These are phyloP conservation scores for Cladosporium colombiae DNA, from an alignment of 2,329 filamentous ascomycete genomes.

Conservation along the genomic window DNA sequence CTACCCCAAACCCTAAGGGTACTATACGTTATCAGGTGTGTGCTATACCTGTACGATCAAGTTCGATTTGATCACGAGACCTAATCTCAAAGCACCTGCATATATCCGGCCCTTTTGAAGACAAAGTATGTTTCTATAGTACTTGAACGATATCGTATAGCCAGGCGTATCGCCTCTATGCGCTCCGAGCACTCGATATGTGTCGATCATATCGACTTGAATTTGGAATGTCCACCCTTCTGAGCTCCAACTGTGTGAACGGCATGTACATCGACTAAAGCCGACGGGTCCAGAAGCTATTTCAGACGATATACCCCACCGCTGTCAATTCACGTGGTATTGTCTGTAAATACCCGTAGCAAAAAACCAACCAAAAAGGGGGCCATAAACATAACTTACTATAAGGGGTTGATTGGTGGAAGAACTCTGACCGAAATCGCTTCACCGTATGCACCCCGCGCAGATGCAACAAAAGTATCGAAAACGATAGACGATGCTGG, in stretches of 20 bases:
- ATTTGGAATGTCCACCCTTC: background rate
- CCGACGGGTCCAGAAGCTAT: too few species aligned
- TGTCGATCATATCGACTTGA: background rate
- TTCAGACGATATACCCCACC: too few species aligned
- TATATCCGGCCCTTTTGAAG: background rate
- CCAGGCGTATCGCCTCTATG: background rate
- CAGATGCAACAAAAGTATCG: background rate
- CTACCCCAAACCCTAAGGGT: background rate
- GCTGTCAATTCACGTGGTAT: too few species aligned
- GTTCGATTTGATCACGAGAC: background rate
- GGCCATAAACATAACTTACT: too few species aligned
- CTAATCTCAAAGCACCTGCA: background rate
- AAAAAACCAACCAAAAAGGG: too few species aligned
- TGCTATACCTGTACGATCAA: background rate
- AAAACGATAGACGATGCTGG: conserved; percentile 14
- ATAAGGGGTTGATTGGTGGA: too few species aligned
- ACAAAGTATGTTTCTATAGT: background rate
- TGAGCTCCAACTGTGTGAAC: background rate
- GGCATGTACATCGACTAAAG: background rate
- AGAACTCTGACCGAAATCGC: background rate
- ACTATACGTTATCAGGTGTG: background rate
- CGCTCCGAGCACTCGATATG: background rate
- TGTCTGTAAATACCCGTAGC: too few species aligned
- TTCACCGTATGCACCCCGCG: background rate
- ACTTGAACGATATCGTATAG: background rate